Evolutionary conservation across 352 stramenopile species (phyloP), one percentile per base, ranked within the genome.

Genomic region (Stephanocyclus meneghinianus): DNA sequence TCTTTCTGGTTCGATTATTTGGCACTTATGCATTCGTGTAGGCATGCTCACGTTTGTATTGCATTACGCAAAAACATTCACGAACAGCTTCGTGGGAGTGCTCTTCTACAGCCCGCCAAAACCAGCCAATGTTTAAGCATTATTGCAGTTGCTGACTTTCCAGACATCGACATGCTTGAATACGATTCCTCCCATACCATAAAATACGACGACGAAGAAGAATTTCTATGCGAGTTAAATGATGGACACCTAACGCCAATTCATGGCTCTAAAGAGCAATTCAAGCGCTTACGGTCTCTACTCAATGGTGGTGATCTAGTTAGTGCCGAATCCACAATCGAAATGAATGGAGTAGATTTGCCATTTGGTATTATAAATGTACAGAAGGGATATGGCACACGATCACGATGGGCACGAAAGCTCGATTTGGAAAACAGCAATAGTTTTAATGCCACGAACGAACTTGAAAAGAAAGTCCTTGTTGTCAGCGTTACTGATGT

Each of bases 401-500:
- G 48, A 32, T 30, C 35, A 61, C 59, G 55, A 70, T 76, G 57
- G 21, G 59, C 21, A 66, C 59, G 60, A 2, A 53, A 35, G 11
- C 35, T 68, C 13, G 13, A 47, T 15, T 18, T 1, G 10, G 9
- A 30, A 35, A 42, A n/a, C 4, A 69, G 9, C 21, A 42, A 55
- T 7, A 26, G 21, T 26, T 26, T 26, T 26, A 66, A 13, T 37
- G 29, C 8, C 47, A 45, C 9, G 0, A 70, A 67, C 26, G 63
- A 78, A 71, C 62, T 61, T 30, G 9, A 30, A 48, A 78, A 75
- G 37, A 37, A 42, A 40, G 21, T 83, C 48, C 47, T 83, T 57
- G 63, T 68, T 40, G 76, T 84, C 18, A 68, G 65, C 5, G 77
- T 84, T 15, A 74, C 45, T n/a, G 77, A 84, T 47, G 29, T 45